Percentiles rank a stretch among this genome's conserved stretches.
These are phyloP conservation scores for Hymenoscyphus infarciens DNA, from an alignment of 2,329 filamentous ascomycete genomes.

Conservation along the genomic window DNA sequence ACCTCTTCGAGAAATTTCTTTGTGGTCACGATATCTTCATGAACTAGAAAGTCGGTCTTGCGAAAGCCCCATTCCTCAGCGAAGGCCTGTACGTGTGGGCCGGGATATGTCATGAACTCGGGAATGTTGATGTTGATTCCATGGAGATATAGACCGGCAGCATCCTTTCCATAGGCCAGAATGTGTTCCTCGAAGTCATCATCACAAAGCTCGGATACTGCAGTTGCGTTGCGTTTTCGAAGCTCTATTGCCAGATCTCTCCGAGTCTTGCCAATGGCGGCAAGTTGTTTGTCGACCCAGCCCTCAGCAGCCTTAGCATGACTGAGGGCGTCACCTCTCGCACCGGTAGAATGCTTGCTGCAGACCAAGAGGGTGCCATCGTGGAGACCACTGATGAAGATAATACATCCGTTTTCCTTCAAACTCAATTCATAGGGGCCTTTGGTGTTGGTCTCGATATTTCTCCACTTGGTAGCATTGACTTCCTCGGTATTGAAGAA, in stretches of 20 bases:
- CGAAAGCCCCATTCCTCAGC: slow-evolving; percentile 91
- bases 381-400: slow-evolving; percentile 89
- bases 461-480: slow-evolving; percentile 74
- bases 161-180: slow-evolving; percentile 76
- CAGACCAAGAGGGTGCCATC: slow-evolving; percentile 91
- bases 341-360: slow-evolving; percentile 95
- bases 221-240: slow-evolving; percentile 79
- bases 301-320: slow-evolving; percentile 81
- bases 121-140: slow-evolving; percentile 96
- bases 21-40: slow-evolving; percentile 70
- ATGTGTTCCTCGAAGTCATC: slow-evolving; percentile 97
- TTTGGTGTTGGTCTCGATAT: slow-evolving; percentile 69
- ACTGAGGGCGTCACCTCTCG: slow-evolving; percentile 64
- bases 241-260: slow-evolving; percentile 74
- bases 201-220: slow-evolving; percentile 93
- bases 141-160: slow-evolving; percentile 89
- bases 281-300: slow-evolving; percentile 78
- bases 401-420: slow-evolving; percentile 99
- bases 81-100: slow-evolving; percentile 79
- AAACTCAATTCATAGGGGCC: slow-evolving; percentile 94
- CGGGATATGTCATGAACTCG: slow-evolving; percentile 82
- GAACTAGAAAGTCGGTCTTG: slow-evolving; percentile 76
- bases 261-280: slow-evolving; percentile 71
- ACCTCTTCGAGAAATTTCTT: slow-evolving; percentile 78
- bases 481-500: slow-evolving; percentile 96